Base-by-base conservation (phyloP, 345 rosid species). In the Pistacia integerrima region DNA sequence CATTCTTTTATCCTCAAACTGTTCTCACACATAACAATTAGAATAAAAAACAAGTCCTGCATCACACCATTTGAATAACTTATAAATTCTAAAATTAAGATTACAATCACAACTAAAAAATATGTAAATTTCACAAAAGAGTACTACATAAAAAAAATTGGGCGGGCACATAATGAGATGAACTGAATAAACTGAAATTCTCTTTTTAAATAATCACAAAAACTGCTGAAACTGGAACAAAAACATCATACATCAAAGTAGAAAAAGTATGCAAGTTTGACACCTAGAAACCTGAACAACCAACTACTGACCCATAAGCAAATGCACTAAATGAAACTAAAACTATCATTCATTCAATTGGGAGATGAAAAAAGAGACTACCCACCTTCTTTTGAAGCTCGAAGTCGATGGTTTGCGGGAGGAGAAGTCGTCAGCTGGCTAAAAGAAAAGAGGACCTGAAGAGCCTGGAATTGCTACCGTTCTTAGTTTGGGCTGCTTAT, bases 1-100 rank as follows among this genome's bases (percentile, higher is more conserved):
- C 95, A 91, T 88, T 22, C 22, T 65, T 41, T 48, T 10, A 33
- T 28, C 9, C 5, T 59, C 20, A 3, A 58, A 22, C 25, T 41
- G 54, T n/a, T 66, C 13, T 8, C 49, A 66, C 54, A 4, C 18
- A 38, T 5, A 66, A 10, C 51, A 66, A 8, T 66, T 1, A 41
- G 5, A 44, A 16, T 52, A 54, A 66, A 48, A 52, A 66, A 66
- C 54, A 66, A 44, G 20, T 44, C 52, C 49, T 44, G 20, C 54
- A 66, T 17, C 54, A 41, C 13, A 38, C 14, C 33, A 66, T 8
- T 66, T 38, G 16, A 51, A 66, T 25, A 66, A 66, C 20, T 0
- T 41, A 20, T 38, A 13, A 64, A 64, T 38, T 64, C 2, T 64
- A 64, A 38, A 49, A 49, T 49, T 35, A 64, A 64, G 67, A 11